Base-by-base conservation (phyloP, 805 yeast species). In the Saccharomycopsis fodiens region DNA sequence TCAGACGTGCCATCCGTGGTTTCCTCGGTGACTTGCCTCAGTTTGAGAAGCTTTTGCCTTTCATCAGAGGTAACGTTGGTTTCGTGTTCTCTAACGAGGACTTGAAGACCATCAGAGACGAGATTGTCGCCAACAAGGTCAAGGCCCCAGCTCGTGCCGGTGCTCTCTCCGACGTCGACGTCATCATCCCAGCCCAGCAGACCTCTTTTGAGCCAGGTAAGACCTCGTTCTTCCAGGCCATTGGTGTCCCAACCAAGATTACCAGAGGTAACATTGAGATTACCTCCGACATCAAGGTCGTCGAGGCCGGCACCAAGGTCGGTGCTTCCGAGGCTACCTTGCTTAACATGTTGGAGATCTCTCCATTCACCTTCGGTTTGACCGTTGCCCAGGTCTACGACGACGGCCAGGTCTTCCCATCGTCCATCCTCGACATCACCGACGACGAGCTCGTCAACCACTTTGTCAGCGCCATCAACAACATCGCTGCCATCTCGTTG, bases 181-280 rank as follows among this genome's bases (percentile, higher is more conserved):
- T 93, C 66, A 87, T 81, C 83, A 84, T 93, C 61, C 95, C 95
- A 69, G 97, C 97, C 64, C 94, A 95, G 74, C 93, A 93, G 96
- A 93, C 99, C 63, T 97, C 97, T 85, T 89, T 93, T 95, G 98
- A 93, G 79, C 99, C 99, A 74, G 97, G 97, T 84, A 93, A 93
- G 87, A 93, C 99, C 67, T 93, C 98, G 69, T 93, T 93, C 95
- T 93, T 93, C 97, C 99, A 93, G 82, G 98, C 99, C 69, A 82
- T 93, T 66, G 97, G 97, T 86, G 96, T 93, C 66, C 98, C 98
- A 82, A 93, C 99, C 86, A 93, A 93, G 94, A 93, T 93, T 88
- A 93, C 96, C 74, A 89, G 99, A 85, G 99, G 99, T 93, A 88
- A 96, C 76, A 93, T 93, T 82, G 99, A 93, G 79, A 93, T 93